These are phyloP conservation scores for Bathelium albidoporum DNA, from an alignment of 495 filamentous ascomycete genomes.

Conservation along the genomic window DNA sequence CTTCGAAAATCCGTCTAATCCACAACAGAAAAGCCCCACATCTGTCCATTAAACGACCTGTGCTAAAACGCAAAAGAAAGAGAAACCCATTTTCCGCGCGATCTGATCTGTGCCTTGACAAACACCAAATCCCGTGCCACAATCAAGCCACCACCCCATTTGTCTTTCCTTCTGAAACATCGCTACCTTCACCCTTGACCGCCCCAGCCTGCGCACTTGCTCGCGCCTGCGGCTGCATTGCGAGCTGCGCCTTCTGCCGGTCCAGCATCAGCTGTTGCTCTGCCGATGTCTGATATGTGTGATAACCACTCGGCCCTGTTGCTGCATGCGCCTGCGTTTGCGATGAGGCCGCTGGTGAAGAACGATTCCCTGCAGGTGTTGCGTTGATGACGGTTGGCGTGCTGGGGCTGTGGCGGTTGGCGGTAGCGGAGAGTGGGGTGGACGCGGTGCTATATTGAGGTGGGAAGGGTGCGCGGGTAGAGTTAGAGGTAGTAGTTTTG, in stretches of 20 bases:
- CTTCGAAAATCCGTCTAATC: background rate
- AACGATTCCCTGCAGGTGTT: background rate
- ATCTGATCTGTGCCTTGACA: background rate
- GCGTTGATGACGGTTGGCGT: background rate
- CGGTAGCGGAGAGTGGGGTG: background rate
- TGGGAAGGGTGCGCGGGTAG: background rate
- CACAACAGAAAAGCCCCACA: background rate
- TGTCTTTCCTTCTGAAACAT: background rate
- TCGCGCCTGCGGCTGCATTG: constrained; percentile 22
- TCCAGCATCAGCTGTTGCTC: constrained; percentile 28
- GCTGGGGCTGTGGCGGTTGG: background rate
- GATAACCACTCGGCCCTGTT: constrained; percentile 20
- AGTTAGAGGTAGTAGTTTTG: background rate
- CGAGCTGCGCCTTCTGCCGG: constrained; percentile 23
- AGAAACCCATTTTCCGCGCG: background rate
- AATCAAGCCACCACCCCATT: background rate
- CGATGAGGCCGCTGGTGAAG: constrained; percentile 6
- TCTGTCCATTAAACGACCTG: background rate
- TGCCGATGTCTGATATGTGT: constrained; percentile 19
- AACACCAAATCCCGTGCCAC: background rate
- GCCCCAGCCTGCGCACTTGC: background rate
- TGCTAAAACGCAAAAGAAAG: background rate
- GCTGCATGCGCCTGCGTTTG: constrained; percentile 11
- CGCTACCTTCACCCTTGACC: background rate
- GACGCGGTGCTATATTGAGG: background rate